A percentile compares a stretch with the other conserved stretches of the same genome.
phyloP scores from a whole-genome alignment of 352 stramenopile species.

The Pythium volutum region DNA sequence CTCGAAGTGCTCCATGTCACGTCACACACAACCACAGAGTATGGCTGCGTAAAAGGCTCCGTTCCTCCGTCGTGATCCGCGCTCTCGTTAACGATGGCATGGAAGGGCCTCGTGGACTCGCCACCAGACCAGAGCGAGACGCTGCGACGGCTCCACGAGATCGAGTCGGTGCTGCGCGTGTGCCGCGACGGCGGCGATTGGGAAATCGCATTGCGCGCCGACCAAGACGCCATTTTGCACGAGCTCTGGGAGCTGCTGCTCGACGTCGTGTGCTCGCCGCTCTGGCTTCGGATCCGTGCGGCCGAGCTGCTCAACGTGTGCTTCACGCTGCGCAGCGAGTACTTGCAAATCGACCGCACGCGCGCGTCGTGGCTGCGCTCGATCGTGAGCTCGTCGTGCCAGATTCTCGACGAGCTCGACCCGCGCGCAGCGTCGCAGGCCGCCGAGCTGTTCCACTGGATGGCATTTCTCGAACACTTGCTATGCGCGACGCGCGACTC shows the following conservation, averaged over 20 bases:
- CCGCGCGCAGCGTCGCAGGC: conserved; percentile 36
- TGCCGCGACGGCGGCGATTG: conserved; percentile 17
- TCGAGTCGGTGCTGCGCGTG: conserved; percentile 39
- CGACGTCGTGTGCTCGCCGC: conserved; percentile 66
- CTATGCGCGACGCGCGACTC: conserved; percentile 33
- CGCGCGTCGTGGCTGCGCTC: conserved; percentile 52
- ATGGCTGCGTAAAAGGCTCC: neutral
- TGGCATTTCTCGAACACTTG: conserved; percentile 58
- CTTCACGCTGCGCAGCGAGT: conserved; percentile 30
- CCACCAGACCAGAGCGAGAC: conserved; percentile 49
- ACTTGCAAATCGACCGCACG: conserved; percentile 22
- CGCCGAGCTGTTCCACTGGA: conserved; percentile 53
- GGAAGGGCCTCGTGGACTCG: conserved; percentile 43
- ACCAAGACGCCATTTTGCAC: conserved; percentile 25
- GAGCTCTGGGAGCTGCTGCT: conserved; percentile 66
- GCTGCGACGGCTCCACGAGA: conserved; percentile 39
- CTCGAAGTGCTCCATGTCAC: neutral
- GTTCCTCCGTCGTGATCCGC: neutral
- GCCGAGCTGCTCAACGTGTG: conserved; percentile 54
- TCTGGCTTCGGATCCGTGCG: conserved; percentile 57
- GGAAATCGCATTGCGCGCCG: conserved; percentile 14
- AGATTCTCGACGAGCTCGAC: conserved; percentile 58
- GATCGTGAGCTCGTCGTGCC: conserved; percentile 68
- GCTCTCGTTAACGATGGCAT: conserved; percentile 9
- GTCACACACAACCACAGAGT: neutral